Conservation (phyloP, 1,139 yeast species). For the Diutina siamensis region DNA sequence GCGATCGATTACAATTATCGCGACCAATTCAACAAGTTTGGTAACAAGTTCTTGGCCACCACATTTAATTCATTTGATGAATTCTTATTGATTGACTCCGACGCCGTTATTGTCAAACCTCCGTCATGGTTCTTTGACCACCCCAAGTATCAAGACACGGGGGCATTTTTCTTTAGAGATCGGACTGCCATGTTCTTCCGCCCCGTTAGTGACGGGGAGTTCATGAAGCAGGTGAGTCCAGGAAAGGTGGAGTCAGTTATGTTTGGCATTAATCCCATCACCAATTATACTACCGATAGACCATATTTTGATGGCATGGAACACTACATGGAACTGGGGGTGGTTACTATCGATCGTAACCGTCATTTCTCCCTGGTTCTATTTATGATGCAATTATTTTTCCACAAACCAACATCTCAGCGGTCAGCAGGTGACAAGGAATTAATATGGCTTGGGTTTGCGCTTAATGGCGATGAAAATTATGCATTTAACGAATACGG, state of each 20-base stretch:
- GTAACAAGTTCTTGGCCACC: conserved; percentile 39
- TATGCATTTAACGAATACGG: conserved; percentile 10
- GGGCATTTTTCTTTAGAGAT: conserved; percentile 39
- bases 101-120: conserved; percentile 29
- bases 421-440: conserved; percentile 11
- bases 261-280: conserved; percentile 21
- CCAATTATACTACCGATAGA: conserved; percentile 19
- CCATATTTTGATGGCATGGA: conserved; percentile 22
- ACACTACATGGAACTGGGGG: conserved; percentile 44
- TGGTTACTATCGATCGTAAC: conserved; percentile 31
- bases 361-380: conserved; percentile 32
- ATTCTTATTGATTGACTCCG: conserved; percentile 39
- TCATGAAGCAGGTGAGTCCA: conserved; percentile 26
- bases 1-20: conserved; percentile 19
- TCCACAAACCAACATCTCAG: conserved; percentile 19
- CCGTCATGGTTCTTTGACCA: conserved; percentile 27
- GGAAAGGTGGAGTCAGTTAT: conserved; percentile 23
- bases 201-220: not conserved
- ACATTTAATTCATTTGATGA: conserved; percentile 41
- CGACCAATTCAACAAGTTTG: conserved; percentile 23
- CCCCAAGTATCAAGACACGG: conserved; percentile 24
- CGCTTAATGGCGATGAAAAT: conserved; percentile 10
- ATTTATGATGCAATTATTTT: conserved; percentile 29
- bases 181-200: conserved; percentile 24
- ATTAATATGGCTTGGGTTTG: conserved; percentile 12